Conservation (phyloP, 768 basidiomycete species). For the Pholiota microspora region DNA sequence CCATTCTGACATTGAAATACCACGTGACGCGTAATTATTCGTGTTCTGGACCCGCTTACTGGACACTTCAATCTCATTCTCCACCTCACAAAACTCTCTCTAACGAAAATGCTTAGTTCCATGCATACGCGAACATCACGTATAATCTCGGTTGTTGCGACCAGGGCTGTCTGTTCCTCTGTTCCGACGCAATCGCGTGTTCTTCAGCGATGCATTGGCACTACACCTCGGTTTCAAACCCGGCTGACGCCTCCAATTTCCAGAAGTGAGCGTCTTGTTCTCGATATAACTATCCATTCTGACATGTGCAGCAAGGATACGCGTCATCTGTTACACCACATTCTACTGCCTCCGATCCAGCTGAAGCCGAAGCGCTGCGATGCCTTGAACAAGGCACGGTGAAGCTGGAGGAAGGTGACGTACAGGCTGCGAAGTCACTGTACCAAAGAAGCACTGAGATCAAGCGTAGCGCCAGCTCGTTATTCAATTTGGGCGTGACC, state of each 20-base stretch:
- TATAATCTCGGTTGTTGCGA: neutral
- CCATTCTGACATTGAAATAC: slow-evolving; percentile 2
- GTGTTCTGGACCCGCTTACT: neutral
- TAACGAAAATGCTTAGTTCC: neutral
- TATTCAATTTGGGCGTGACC: slow-evolving; percentile 88
- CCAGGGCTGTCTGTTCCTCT: neutral
- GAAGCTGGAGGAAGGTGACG: slow-evolving; percentile 85
- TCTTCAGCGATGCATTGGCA: neutral
- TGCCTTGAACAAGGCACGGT: slow-evolving; percentile 82
- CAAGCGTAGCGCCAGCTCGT: slow-evolving; percentile 72
- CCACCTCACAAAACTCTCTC: too few species aligned
- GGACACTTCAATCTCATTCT: neutral
- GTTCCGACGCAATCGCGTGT: neutral
- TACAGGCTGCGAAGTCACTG: slow-evolving; percentile 71
- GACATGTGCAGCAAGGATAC: slow-evolving; percentile 49
- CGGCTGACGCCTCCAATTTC: neutral
- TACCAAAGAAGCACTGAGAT: slow-evolving; percentile 82
- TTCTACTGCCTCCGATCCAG: slow-evolving; percentile 81
- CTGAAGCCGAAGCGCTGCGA: slow-evolving; percentile 72
- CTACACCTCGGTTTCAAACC: slow-evolving; percentile 13
- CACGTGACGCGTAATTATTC: slow-evolving; percentile 22
- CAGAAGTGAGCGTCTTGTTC: slow-evolving; percentile 2
- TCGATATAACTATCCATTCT: slow-evolving; percentile 5
- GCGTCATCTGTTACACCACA: slow-evolving; percentile 79
- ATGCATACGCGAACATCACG: neutral